phyloP scores from a whole-genome alignment of 805 yeast genomes.

The Candida khao-thaluensis region DNA sequence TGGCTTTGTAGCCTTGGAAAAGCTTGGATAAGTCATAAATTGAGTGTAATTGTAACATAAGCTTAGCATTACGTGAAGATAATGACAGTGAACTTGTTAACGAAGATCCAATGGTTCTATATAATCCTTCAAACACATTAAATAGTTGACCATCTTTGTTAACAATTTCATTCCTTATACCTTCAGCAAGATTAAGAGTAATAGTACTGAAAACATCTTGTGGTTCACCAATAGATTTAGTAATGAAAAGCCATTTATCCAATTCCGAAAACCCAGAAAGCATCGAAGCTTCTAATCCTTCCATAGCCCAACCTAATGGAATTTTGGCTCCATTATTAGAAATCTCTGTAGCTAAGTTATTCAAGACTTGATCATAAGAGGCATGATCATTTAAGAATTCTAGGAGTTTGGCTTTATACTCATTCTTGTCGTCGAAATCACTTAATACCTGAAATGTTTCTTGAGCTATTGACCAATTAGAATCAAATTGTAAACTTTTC shows the following conservation, averaged over 20 bases:
- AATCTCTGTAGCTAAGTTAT: constrained; percentile 43
- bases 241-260: constrained; percentile 54
- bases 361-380: constrained; percentile 62
- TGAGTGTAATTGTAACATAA: constrained; percentile 39
- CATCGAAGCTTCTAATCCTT: constrained; percentile 77
- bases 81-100: constrained; percentile 43
- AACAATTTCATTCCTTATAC: constrained; percentile 7
- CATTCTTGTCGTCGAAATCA: constrained; percentile 32
- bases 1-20: constrained; percentile 8
- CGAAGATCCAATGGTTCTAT: constrained; percentile 58
- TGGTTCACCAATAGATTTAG: constrained; percentile 45
- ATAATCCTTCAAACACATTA: constrained; percentile 45
- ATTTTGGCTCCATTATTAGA: constrained; percentile 23
- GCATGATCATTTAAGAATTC: constrained; percentile 76
- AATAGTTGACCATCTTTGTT: not conserved
- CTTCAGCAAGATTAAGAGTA: constrained; percentile 60
- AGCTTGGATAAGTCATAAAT: constrained; percentile 35
- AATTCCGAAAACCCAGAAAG: constrained; percentile 50
- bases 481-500: constrained; percentile 76
- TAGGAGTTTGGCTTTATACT: constrained; percentile 54
- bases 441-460: constrained; percentile 76
- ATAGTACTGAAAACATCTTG: constrained; percentile 53
- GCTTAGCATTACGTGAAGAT: constrained; percentile 33
- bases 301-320: constrained; percentile 57
- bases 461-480: constrained; percentile 83